These are phyloP conservation scores for carrot (Daucus carota) DNA, from an alignment of 129 eudicot genomes.

Conservation along the genomic window DNA sequence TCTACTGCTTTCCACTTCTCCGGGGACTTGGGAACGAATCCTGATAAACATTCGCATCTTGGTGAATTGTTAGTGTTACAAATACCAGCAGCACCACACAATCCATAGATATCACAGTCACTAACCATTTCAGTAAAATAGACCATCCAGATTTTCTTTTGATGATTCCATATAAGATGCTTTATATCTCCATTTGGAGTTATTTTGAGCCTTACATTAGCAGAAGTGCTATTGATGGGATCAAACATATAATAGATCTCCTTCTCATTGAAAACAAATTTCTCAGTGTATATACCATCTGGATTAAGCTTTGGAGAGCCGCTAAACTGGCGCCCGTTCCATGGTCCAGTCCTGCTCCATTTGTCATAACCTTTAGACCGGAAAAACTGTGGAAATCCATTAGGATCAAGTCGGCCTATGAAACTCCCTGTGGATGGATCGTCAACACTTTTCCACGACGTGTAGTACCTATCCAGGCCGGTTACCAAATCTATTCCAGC, in stretches of 20 bases:
- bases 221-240: background rate
- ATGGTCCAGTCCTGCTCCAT: background rate
- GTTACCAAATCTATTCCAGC: background rate
- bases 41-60: background rate
- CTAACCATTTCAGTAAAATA: no score
- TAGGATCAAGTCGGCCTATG: background rate
- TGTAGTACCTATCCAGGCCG: background rate
- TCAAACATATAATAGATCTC: background rate
- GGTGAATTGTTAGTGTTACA: background rate
- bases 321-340: background rate
- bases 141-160: no score
- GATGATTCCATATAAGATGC: background rate
- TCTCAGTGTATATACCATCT: background rate
- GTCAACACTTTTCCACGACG: background rate
- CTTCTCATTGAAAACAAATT: background rate
- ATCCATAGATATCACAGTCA: background rate
- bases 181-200: background rate
- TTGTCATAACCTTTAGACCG: background rate
- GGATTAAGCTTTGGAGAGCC: background rate
- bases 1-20: background rate
- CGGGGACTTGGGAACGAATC: background rate
- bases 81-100: background rate
- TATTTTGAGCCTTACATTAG: background rate
- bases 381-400: background rate
- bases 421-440: background rate